Evolutionary conservation across 148 eudicot species (phyloP).

Genomic region (Amaranthus cruentus): DNA sequence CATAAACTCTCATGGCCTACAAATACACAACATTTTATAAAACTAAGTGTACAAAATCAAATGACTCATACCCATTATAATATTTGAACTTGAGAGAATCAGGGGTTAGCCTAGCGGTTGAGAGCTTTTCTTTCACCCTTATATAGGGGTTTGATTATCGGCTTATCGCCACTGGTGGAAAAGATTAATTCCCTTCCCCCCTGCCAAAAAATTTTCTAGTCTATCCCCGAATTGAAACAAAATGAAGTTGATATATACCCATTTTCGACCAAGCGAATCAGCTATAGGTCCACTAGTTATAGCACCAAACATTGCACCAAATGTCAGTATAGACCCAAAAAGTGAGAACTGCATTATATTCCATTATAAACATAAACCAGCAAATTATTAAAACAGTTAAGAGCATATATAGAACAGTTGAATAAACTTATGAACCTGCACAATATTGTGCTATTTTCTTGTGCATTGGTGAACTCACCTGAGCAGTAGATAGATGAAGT

Average conservation of each 20-base stretch:
- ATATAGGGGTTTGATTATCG: too few species aligned
- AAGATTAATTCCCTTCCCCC: background rate
- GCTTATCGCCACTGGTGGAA: background rate
- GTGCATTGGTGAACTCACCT: conserved; percentile 36
- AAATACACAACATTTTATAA: background rate
- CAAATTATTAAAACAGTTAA: background rate
- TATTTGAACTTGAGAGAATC: too few species aligned
- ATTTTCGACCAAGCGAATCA: conserved; percentile 83
- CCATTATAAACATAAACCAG: too few species aligned
- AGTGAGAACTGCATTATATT: conserved; percentile 59
- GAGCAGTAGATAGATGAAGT: conserved; percentile 58
- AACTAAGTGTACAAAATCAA: background rate
- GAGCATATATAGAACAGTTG: background rate
- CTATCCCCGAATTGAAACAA: too few species aligned
- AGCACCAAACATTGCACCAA: conserved; percentile 96
- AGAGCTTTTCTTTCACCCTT: too few species aligned
- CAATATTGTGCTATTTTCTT: too few species aligned
- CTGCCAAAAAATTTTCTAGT: too few species aligned
- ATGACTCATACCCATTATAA: background rate
- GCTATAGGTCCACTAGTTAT: conserved; percentile 82
- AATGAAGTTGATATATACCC: conserved; percentile 43
- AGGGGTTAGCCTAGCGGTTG: too few species aligned
- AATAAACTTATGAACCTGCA: background rate
- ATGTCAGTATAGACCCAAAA: conserved; percentile 79
- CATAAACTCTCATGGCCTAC: conserved; percentile 78